Base-by-base conservation (phyloP, 75 land plant species). In the Cryptomeria japonica region DNA sequence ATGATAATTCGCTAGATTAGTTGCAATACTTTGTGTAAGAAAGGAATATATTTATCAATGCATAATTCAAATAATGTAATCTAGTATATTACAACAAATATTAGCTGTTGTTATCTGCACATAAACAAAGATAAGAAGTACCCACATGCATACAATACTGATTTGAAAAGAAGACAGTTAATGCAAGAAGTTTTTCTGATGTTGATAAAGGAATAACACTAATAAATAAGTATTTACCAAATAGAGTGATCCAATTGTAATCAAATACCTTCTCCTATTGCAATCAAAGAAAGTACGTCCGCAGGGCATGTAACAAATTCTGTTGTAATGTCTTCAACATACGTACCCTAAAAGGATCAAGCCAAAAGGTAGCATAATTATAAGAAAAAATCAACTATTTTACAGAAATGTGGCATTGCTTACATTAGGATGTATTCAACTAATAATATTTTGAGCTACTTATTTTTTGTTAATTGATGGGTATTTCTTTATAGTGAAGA, bases 261-360 rank as follows among this genome's bases (percentile, higher is more conserved):
- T 70, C 31, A 70, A 72, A 72, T 85, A 95, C 97, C 97, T 96
- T 94, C 97, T 86, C 97, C 97, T 87, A 94, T 94, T 36, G 97
- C 97, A 37, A 96, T 94, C 28, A 96, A 90, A 3, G 94, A 96
- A 32, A 96, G 88, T 16, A 95, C 97, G 88, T 96, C 95, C 51
- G 94, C 94, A 73, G 97, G 95, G 15, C 96, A 94, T 86, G 94
- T 87, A 10, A 96, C 94, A 88, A 96, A 94, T 89, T 96, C 97
- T 78, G 94, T 95, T 86, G 93, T 94, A 42, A 96, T 90, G 46
- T 95, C 97, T 88, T 96, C 97, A 79, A 96, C 96, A 91, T 93
- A 96, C 1, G 96, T 94, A 47, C 97, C 97, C 97, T 96, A 82
- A 80, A 86, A 86, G 51, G 42, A 88, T 56, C 80, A 91, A 80